phyloP scores from a whole-genome alignment of 1,139 yeast species.

The Scheffersomyces parashehatae region DNA sequence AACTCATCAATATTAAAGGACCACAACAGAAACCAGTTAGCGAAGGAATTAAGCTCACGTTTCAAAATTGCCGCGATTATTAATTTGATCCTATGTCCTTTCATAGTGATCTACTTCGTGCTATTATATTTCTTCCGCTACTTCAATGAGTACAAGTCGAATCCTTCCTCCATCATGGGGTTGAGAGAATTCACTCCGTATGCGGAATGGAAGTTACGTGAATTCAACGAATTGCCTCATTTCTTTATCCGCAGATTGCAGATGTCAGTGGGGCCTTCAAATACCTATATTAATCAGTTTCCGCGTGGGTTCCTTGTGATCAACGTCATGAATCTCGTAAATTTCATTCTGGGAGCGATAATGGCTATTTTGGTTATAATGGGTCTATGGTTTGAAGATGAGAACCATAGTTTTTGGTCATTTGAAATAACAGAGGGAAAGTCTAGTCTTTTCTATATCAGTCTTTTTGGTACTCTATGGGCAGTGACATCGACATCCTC shows the following conservation, averaged over 20 bases:
- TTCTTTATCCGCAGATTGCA: constrained; percentile 77
- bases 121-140: constrained; percentile 83
- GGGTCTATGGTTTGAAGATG: constrained; percentile 84
- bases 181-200: constrained; percentile 84
- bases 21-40: constrained; percentile 63
- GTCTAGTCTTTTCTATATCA: constrained; percentile 83
- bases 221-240: constrained; percentile 89
- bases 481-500: constrained; percentile 53
- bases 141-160: constrained; percentile 87
- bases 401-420: constrained; percentile 71
- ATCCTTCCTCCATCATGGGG: constrained; percentile 82
- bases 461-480: constrained; percentile 80
- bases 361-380: constrained; percentile 83
- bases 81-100: constrained; percentile 81
- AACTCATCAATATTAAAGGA: constrained; percentile 72
- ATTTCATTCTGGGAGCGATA: constrained; percentile 85
- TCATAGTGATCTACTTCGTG: constrained; percentile 78
- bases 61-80: constrained; percentile 86
- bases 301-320: constrained; percentile 70
- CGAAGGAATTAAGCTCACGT: constrained; percentile 72
- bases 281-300: constrained; percentile 83
- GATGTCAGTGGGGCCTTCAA: constrained; percentile 76
- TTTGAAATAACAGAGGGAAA: constrained; percentile 83
- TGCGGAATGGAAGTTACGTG: constrained; percentile 95
- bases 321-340: constrained; percentile 60